A percentile compares a stretch with the other conserved stretches of the same genome.
These are phyloP conservation scores for Hebeloma cylindrosporum DNA, from an alignment of 768 basidiomycete species.

Conservation along the genomic window DNA sequence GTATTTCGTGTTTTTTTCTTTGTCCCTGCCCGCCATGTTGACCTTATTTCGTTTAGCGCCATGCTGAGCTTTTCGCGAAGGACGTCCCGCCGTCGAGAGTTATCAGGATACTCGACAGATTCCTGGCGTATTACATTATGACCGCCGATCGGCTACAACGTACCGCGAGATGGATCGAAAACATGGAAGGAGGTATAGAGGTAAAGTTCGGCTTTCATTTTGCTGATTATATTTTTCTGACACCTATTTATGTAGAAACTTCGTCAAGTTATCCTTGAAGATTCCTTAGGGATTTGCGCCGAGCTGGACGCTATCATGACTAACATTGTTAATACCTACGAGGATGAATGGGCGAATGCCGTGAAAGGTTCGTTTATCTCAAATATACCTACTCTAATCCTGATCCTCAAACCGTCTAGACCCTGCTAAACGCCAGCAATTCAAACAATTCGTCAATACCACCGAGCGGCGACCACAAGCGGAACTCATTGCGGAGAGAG, in stretches of 20 bases:
- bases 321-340: conserved; percentile 60
- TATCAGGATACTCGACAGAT: conserved; percentile 61
- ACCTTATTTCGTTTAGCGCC: no score
- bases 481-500: conserved; percentile 59
- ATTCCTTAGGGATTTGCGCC: conserved; percentile 69
- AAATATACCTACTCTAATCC: no score
- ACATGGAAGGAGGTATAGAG: conserved; percentile 66
- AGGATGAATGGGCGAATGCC: conserved; percentile 69
- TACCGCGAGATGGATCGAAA: conserved; percentile 74
- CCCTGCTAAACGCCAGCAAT: conserved; percentile 39
- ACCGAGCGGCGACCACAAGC: conserved; percentile 42
- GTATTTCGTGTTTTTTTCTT: no score
- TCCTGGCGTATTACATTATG: conserved; percentile 66
- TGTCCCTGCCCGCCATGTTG: no score
- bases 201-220: no score
- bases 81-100: conserved; percentile 66
- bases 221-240: no score
- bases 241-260: conserved; percentile 71
- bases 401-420: background rate
- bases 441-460: conserved; percentile 69
- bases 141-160: conserved; percentile 72
- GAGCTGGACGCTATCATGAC: conserved; percentile 70
- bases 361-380: conserved; percentile 45
- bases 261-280: conserved; percentile 61
- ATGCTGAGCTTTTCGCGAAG: conserved; percentile 63